Evolutionary conservation across 768 basidiomycete species (phyloP).

Genomic region (Galerina sulciceps): DNA sequence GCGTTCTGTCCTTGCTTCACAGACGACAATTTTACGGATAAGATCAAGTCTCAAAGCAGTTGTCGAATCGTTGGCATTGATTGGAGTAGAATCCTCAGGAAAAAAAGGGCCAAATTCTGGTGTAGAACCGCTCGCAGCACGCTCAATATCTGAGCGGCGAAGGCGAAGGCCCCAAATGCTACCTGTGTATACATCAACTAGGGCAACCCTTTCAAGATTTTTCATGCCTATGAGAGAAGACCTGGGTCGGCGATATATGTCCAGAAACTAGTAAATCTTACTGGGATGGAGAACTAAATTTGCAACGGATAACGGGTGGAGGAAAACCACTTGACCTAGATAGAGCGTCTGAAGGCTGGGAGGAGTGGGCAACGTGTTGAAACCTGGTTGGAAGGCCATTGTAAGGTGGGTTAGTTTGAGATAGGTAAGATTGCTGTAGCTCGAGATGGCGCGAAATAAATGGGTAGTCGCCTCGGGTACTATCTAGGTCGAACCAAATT

Average conservation of each 20-base stretch:
- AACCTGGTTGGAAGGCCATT: conserved; percentile 6
- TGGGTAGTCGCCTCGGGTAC: conserved; percentile 41
- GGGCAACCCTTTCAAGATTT: conserved; percentile 37
- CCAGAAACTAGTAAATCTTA: conserved; percentile 2
- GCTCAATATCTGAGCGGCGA: conserved; percentile 52
- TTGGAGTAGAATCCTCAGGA: neutral
- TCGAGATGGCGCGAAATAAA: conserved; percentile 43
- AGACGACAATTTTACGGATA: conserved; percentile 45
- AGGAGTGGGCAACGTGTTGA: conserved; percentile 33
- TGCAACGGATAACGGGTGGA: conserved; percentile 44
- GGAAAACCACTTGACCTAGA: conserved; percentile 53
- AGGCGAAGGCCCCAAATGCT: conserved; percentile 65
- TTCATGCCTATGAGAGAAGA: conserved; percentile 13
- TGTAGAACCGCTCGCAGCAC: conserved; percentile 25
- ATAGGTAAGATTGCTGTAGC: conserved; percentile 48
- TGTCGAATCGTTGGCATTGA: neutral
- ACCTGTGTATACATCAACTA: conserved; percentile 58
- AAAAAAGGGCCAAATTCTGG: neutral
- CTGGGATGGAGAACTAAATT: conserved; percentile 28
- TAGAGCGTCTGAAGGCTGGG: conserved; percentile 46
- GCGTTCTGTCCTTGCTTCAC: conserved; percentile 55
- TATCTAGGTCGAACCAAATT: conserved; percentile 35
- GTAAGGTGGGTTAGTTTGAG: conserved; percentile 52
- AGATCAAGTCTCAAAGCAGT: conserved; percentile 21
- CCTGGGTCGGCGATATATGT: neutral